Conservation (phyloP, 129 eudicot genomes). For the Mikania micrantha region DNA sequence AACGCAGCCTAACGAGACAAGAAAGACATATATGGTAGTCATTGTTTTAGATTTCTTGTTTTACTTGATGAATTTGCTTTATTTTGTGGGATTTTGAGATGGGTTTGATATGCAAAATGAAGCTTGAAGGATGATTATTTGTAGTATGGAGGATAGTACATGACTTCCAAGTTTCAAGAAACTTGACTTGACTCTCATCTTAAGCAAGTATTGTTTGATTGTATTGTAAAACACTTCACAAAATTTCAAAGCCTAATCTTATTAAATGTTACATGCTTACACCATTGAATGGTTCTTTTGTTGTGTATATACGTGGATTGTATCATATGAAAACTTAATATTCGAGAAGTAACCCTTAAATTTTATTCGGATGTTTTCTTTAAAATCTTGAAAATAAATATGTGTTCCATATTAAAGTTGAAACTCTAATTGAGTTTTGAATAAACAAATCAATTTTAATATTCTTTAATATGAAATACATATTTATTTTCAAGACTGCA, state of each 20-base stretch:
- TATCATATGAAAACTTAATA: too few species aligned
- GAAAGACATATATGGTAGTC: constrained; percentile 39
- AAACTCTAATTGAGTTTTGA: too few species aligned
- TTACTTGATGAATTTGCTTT: background rate
- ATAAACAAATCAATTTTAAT: too few species aligned
- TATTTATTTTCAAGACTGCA: too few species aligned
- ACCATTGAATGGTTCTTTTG: too few species aligned
- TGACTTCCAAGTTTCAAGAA: constrained; percentile 52
- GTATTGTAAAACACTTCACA: constrained; percentile 55
- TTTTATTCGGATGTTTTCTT: too few species aligned
- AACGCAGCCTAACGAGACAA: constrained; percentile 50
- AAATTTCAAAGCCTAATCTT: background rate
- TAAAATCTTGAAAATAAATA: too few species aligned
- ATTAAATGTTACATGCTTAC: background rate
- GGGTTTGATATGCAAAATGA: constrained; percentile 19
- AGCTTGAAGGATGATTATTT: constrained; percentile 23
- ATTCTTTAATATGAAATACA: too few species aligned
- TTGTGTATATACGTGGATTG: too few species aligned
- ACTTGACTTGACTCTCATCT: constrained; percentile 53
- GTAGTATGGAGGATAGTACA: constrained; percentile 23
- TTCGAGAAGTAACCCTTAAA: too few species aligned
- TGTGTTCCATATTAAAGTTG: too few species aligned
- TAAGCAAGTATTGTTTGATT: constrained; percentile 40
- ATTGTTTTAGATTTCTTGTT: constrained; percentile 17
- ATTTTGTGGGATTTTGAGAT: constrained; percentile 7